A percentile compares a stretch with the other conserved stretches of the same genome.
phyloP scores from a whole-genome alignment of 164 flowering plant genomes.

The Litsea cubeba region DNA sequence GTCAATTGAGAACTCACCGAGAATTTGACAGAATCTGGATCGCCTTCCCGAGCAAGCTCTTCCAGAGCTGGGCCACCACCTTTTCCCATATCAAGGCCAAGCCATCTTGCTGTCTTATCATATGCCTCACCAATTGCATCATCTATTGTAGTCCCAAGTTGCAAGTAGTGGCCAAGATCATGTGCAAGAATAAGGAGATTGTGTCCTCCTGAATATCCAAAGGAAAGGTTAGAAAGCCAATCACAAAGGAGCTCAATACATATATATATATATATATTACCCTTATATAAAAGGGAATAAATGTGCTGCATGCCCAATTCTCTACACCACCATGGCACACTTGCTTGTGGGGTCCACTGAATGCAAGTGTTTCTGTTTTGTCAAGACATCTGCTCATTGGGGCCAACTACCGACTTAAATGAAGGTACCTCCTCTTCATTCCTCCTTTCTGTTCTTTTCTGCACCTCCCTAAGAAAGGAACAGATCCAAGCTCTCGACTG shows the following conservation, averaged over 20 bases:
- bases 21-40: constrained; percentile 66
- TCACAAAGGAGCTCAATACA: background rate
- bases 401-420: too few relatives aligned
- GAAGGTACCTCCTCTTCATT: too few relatives aligned
- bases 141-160: constrained; percentile 96
- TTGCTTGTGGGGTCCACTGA: too few relatives aligned
- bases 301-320: too few relatives aligned
- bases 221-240: background rate
- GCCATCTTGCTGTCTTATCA: constrained; percentile 98
- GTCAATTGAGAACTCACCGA: constrained; percentile 29
- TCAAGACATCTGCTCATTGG: too few relatives aligned
- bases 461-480: too few relatives aligned
- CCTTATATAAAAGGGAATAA: too few relatives aligned
- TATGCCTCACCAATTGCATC: constrained; percentile 99
- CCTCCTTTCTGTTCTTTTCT: too few relatives aligned
- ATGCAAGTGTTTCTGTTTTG: too few relatives aligned
- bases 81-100: constrained; percentile 87
- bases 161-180: constrained; percentile 84
- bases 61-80: constrained; percentile 97
- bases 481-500: too few relatives aligned
- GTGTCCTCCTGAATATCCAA: constrained; percentile 65
- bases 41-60: constrained; percentile 87
- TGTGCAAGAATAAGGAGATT: constrained; percentile 91
- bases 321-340: too few relatives aligned
- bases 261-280: too few relatives aligned